Base-by-base conservation (phyloP, 2,329 filamentous ascomycete species). In the Colletotrichum musae region DNA sequence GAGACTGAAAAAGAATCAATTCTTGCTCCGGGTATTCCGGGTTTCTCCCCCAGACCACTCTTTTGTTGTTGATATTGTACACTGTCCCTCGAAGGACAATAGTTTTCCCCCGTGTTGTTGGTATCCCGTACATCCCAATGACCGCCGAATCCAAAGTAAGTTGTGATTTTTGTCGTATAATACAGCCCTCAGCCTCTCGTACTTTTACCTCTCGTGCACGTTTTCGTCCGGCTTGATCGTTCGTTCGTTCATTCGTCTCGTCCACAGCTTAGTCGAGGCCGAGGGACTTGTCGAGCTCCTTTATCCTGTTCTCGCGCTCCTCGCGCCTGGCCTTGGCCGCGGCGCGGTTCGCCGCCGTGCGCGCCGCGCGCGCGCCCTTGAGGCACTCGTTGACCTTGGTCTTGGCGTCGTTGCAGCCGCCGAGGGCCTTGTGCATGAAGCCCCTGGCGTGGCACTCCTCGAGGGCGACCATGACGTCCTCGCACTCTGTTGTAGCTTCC, bases 361-460 rank as follows among this genome's bases (percentile, higher is more conserved):
- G 90, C 80, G 94, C 93, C 59, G 91, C 83, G 76, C 96, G 89
- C 80, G 97, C 94, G 45, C 88, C 90, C 72, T 93, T 90, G 60
- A 99, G 87, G 78, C 96, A 99, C 77, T 89, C 88, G 82, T 93
- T 96, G 75, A 99, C 93, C 67, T 94, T 86, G 50, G 89, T 86
- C 81, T 99, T 99, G 71, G 92, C 88, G 48, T 91, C 88, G 80
- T 94, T 98, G 88, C 96, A 99, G 85, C 93, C 94, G 65, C 96
- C 96, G 71, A 94, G 84, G 2, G 93, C 91, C 82, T 97, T 98
- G 89, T 93, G 95, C 67, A 99, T 83, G 83, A 99, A 99, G 63
- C 96, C 96, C 69, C 88, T 89, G 39, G 93, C 93, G 79, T 99
- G 96, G 84, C 96, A 99, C 85, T 98, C 94, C 77, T 98, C 96